Evolutionary conservation across 169 alveolate genomes (phyloP), one percentile per base, ranked within the genome.

Genomic region (Plasmodium ovale): DNA sequence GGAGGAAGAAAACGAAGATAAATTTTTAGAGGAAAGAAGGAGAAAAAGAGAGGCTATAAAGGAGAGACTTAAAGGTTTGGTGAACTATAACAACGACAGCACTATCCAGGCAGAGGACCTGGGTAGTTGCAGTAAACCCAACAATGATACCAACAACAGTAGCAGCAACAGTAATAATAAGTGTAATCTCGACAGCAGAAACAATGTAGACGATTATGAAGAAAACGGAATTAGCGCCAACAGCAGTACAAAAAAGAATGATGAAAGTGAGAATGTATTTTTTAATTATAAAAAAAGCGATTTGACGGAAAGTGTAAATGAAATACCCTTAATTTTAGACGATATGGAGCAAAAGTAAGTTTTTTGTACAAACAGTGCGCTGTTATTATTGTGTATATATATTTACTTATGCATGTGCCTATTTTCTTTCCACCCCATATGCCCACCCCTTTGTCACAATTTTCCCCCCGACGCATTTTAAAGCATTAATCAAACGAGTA

Each of bases 31-130:
- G 51, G 89, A 79, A 49, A 62, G 89, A 42, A 64, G 89, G 19
- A 65, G 70, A 67, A 64, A 79, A 29, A 79, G 89, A 79, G 89
- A 79, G 42, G 89, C 79, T 51, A 31, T 79, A 79, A 79, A 79
- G 35, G 89, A 79, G 49, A 35, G 70, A 33, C 70, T 79, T 23
- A 79, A 79, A 29, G 53, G 37, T 67, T 49, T 79, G 37, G 53
- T 65, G 72, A 31, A 54, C 54, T 59, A 73, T 3, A 59, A 73
- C 42, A 60, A 72, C 16, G 29, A 54, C 14, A 54, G 4, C 35
- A 62, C 25, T 19, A 54, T n/a, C 9, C 71, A 35, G 12, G 62
- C 21, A 23, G n/a, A 56, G 16, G 16, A 16, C 19, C 27, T 23
- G 2, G 31, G 25, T 23, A 23, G 19, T 39, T 29, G 16, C 14